Percentiles rank a stretch among this genome's conserved stretches.
Evolutionary conservation across 2,329 filamentous ascomycete species (phyloP).

Genomic region (Hypoxylon sp.): DNA sequence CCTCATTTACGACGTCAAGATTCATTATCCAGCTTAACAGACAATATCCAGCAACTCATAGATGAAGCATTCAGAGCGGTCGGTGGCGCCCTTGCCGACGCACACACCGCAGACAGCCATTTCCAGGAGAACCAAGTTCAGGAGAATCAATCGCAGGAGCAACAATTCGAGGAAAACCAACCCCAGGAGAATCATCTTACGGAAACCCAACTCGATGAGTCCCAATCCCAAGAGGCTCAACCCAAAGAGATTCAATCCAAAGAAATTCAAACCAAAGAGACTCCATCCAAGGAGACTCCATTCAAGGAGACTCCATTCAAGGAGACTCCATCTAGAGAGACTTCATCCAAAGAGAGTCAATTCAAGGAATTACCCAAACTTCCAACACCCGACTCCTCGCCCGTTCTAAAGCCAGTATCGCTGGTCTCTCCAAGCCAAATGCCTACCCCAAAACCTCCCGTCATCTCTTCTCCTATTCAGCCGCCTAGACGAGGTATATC

Average conservation of each 20-base stretch:
- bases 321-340: too few species aligned
- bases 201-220: too few species aligned
- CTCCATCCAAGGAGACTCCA: too few species aligned
- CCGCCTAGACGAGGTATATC: constrained; percentile 44
- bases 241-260: too few species aligned
- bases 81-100: constrained; percentile 52
- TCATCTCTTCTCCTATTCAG: constrained; percentile 31
- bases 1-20: constrained; percentile 17
- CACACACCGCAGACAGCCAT: constrained; percentile 42
- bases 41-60: constrained; percentile 56
- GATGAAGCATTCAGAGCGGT: constrained; percentile 60
- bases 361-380: constrained; percentile 41
- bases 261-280: too few species aligned
- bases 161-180: too few species aligned
- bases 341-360: constrained; percentile 39
- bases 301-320: too few species aligned
- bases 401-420: constrained; percentile 31
- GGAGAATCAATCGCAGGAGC: too few species aligned
- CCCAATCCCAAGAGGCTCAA: too few species aligned
- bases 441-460: constrained; percentile 32
- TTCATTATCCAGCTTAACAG: constrained; percentile 41
- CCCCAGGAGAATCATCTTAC: too few species aligned
- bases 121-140: constrained; percentile 37
- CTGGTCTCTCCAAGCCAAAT: constrained; percentile 28
- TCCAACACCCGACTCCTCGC: constrained; percentile 39